Conservation (phyloP, 805 yeast species). For the Yarrowia keelungensis region DNA sequence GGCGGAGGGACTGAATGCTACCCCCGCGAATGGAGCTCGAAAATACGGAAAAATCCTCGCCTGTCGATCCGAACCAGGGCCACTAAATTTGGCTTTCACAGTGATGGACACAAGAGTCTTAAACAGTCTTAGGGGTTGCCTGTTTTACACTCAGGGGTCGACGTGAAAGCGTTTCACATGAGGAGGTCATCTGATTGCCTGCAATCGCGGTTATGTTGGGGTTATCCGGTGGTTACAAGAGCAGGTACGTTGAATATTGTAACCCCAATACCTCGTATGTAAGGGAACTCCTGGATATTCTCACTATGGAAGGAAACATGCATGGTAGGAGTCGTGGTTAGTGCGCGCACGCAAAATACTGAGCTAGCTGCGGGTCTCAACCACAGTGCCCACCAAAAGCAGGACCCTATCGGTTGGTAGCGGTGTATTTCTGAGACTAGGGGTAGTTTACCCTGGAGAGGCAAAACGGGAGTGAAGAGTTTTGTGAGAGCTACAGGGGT, state of each 20-base stretch:
- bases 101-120: background rate
- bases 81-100: background rate
- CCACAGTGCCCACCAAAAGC: background rate
- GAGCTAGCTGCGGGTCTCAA: background rate
- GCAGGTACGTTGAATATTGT: too few species aligned
- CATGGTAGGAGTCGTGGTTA: conserved; percentile 4
- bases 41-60: too few species aligned
- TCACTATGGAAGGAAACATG: background rate
- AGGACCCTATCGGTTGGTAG: background rate
- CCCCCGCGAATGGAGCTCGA: background rate
- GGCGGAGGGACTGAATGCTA: too few species aligned
- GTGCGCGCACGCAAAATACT: background rate
- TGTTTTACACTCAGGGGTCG: conserved; percentile 1
- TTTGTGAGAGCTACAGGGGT: background rate
- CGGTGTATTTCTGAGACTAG: conserved; percentile 16
- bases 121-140: background rate
- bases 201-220: too few species aligned
- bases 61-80: background rate
- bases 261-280: background rate
- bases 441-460: conserved; percentile 6
- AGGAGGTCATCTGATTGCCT: too few species aligned
- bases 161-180: too few species aligned
- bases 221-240: too few species aligned
- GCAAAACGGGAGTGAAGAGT: background rate
- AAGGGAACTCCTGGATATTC: background rate